Conservation (phyloP, 2,329 filamentous ascomycete genomes). For the Calonectria crousiana region DNA sequence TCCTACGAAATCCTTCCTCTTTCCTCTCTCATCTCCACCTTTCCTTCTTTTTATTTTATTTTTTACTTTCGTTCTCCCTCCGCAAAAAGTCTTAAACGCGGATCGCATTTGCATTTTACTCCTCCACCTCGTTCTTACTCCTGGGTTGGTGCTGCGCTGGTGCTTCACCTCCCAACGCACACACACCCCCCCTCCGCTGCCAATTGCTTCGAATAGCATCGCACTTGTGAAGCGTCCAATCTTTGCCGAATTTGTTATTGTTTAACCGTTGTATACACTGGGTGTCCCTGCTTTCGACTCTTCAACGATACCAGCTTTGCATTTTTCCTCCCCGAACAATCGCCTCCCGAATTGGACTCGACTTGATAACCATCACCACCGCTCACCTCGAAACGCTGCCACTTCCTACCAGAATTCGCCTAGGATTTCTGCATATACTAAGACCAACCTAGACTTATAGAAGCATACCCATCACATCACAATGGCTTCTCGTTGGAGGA, state of each 20-base stretch:
- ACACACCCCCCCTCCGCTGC: not conserved
- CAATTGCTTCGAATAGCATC: not conserved
- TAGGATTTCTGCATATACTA: not conserved
- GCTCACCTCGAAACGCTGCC: not conserved
- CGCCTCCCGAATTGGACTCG: not conserved
- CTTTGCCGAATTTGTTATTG: constrained; percentile 3
- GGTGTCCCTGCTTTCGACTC: not conserved
- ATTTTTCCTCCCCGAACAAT: not conserved
- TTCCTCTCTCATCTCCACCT: not conserved
- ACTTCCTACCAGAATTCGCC: not conserved
- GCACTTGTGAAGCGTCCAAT: constrained; percentile 20
- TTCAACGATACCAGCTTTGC: not conserved
- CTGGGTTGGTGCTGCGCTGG: not conserved
- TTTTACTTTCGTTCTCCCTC: not conserved
- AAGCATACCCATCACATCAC: not conserved
- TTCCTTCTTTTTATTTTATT: not conserved
- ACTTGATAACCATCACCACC: not conserved
- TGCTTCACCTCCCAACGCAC: not conserved
- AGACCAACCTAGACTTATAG: not conserved
- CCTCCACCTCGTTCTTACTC: not conserved
- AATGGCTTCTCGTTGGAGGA: constrained; percentile 25
- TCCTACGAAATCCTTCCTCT: not conserved
- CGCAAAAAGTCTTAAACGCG: not conserved
- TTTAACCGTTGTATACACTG: constrained; percentile 14
- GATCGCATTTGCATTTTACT: not conserved